Conservation (phyloP, 2,329 filamentous ascomycete species). For the Colletotrichum simmondsii region DNA sequence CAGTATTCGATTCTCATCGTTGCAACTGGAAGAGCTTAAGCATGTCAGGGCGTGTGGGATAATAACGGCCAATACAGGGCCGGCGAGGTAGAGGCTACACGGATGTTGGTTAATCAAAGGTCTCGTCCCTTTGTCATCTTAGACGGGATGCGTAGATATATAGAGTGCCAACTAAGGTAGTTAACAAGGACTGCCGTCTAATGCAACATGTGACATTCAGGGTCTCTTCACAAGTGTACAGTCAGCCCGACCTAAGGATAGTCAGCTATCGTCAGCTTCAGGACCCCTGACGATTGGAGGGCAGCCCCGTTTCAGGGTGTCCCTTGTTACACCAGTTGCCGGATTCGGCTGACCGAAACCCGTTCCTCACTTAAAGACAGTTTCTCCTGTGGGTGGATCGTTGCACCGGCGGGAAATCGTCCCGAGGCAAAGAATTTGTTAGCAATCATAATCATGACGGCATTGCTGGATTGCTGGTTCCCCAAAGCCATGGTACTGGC, state of each 20-base stretch:
- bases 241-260: not conserved
- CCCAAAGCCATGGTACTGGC: not conserved
- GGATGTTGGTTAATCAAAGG: too few relatives aligned
- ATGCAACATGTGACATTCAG: not conserved
- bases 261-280: not conserved
- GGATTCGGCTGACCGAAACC: not conserved
- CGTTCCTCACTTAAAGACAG: not conserved
- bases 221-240: not conserved
- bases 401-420: not conserved
- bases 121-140: too few relatives aligned
- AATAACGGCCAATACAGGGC: too few relatives aligned
- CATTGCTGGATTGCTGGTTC: not conserved
- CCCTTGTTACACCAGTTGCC: not conserved
- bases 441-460: not conserved
- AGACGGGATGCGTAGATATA: too few relatives aligned
- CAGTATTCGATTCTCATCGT: too few relatives aligned
- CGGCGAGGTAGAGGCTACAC: too few relatives aligned
- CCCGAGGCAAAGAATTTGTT: not conserved
- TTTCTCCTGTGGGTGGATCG: not conserved
- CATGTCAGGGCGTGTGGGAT: too few relatives aligned
- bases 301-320: not conserved
- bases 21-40: too few relatives aligned
- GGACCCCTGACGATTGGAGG: not conserved
- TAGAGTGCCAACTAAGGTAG: not conserved
- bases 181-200: not conserved